Conservation (phyloP, 2,329 filamentous ascomycete species). For the Coniochaeta pulveracea region DNA sequence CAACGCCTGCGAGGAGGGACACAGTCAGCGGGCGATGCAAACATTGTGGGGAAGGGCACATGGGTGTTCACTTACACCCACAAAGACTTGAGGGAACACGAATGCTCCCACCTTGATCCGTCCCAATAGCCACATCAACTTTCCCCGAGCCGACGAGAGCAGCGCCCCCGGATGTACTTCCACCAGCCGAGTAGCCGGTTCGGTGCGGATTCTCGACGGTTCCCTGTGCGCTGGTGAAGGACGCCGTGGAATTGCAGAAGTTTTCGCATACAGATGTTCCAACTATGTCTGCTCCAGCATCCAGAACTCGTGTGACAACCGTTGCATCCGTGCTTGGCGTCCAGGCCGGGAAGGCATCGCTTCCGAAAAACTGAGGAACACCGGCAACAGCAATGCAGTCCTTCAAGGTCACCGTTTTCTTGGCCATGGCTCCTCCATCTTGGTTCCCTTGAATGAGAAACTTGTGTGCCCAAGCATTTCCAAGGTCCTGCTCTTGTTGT, state of each 20-base stretch:
- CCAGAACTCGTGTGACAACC: constrained; percentile 35
- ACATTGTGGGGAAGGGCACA: background rate
- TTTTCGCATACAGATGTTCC: constrained; percentile 43
- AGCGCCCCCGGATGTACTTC: constrained; percentile 34
- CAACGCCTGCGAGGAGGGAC: constrained; percentile 18
- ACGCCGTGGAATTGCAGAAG: constrained; percentile 35
- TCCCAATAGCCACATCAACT: constrained; percentile 32
- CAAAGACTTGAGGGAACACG: constrained; percentile 29
- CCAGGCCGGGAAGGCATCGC: constrained; percentile 36
- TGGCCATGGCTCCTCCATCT: constrained; percentile 16
- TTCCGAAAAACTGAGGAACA: constrained; percentile 41
- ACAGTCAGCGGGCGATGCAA: background rate
- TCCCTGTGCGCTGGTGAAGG: constrained; percentile 33
- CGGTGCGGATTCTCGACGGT: constrained; percentile 31
- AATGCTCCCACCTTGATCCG: constrained; percentile 36
- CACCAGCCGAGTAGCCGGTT: constrained; percentile 33
- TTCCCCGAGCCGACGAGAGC: constrained; percentile 30
- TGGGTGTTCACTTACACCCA: constrained; percentile 17
- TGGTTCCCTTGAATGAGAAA: constrained; percentile 29
- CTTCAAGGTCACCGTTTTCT: constrained; percentile 38
- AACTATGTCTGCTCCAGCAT: constrained; percentile 36
- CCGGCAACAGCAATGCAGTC: constrained; percentile 43
- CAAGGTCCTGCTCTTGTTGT: constrained; percentile 28
- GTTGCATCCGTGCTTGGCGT: constrained; percentile 40
- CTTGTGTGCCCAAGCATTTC: constrained; percentile 38